Evolutionary conservation across 2,329 filamentous ascomycete species (phyloP).

Genomic region (Ceratocystiopsis minuta): DNA sequence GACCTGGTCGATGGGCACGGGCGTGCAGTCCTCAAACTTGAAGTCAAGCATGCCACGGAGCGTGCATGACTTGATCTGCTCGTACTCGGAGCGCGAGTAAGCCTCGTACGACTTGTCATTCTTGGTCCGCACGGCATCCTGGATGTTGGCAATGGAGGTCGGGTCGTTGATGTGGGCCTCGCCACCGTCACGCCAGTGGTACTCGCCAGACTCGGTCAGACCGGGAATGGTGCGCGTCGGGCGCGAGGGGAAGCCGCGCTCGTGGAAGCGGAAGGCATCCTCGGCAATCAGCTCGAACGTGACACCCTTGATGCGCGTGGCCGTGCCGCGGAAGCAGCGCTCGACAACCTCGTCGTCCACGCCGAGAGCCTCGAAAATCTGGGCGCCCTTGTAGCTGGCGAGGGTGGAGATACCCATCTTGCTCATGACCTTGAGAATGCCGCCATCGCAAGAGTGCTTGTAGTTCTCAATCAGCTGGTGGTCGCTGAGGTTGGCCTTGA

Average conservation of each 20-base stretch:
- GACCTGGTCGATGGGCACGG: slow-evolving; percentile 88
- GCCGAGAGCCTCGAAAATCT: slow-evolving; percentile 93
- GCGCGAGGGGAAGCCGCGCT: slow-evolving; percentile 74
- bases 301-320: slow-evolving; percentile 82
- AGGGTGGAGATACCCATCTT: slow-evolving; percentile 99
- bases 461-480: slow-evolving; percentile 84
- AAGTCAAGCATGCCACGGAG: slow-evolving; percentile 89
- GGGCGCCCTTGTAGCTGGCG: slow-evolving; percentile 90
- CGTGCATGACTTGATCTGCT: slow-evolving; percentile 93
- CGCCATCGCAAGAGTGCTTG: slow-evolving; percentile 89
- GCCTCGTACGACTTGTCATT: slow-evolving; percentile 98
- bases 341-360: slow-evolving; percentile 85
- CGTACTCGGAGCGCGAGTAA: slow-evolving; percentile 82
- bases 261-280: slow-evolving; percentile 87
- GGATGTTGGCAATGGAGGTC: slow-evolving; percentile 85
- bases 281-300: slow-evolving; percentile 88
- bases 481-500: slow-evolving; percentile 72
- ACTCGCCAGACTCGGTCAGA: slow-evolving; percentile 83
- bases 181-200: slow-evolving; percentile 94
- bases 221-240: slow-evolving; percentile 60
- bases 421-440: slow-evolving; percentile 96
- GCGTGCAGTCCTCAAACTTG: slow-evolving; percentile 70
- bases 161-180: slow-evolving; percentile 93
- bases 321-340: slow-evolving; percentile 85
- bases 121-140: slow-evolving; percentile 90